phyloP scores from a whole-genome alignment of 2,329 filamentous ascomycete species.

The Colletotrichum graminicola region DNA sequence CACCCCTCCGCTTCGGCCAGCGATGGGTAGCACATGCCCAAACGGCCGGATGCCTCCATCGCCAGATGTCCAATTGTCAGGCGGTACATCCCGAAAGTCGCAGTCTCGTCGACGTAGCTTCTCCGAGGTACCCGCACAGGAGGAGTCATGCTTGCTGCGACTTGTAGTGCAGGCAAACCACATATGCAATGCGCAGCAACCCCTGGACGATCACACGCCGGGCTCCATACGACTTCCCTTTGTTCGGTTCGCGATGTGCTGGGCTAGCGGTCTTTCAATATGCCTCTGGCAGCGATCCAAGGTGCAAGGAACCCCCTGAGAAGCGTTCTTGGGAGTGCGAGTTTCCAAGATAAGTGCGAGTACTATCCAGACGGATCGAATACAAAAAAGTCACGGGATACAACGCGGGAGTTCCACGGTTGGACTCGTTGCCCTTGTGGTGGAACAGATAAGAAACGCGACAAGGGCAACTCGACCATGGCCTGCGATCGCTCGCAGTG shows the following conservation, averaged over 20 bases:
- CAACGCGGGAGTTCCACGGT: background rate
- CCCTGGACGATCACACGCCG: conserved; percentile 35
- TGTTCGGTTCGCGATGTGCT: background rate
- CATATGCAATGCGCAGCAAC: conserved; percentile 15
- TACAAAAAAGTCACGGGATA: background rate
- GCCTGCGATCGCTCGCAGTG: background rate
- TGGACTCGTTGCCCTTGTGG: too few relatives aligned
- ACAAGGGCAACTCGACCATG: background rate
- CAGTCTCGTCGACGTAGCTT: background rate
- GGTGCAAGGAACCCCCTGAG: conserved; percentile 5
- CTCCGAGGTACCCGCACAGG: conserved; percentile 9
- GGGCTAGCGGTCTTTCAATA: background rate
- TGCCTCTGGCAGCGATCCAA: background rate
- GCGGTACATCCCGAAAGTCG: conserved; percentile 19
- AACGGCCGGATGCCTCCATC: conserved; percentile 11
- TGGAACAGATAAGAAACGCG: background rate
- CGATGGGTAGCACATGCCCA: background rate
- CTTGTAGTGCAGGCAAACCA: conserved; percentile 13
- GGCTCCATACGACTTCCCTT: background rate
- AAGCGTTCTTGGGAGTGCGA: conserved; percentile 13
- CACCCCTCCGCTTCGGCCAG: background rate
- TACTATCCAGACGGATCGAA: background rate
- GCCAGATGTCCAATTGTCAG: conserved; percentile 33
- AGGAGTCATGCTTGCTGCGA: conserved; percentile 14
- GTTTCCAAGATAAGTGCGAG: conserved; percentile 14